Conservation (phyloP, 2,329 filamentous ascomycete genomes). For the Alternaria sp. region DNA sequence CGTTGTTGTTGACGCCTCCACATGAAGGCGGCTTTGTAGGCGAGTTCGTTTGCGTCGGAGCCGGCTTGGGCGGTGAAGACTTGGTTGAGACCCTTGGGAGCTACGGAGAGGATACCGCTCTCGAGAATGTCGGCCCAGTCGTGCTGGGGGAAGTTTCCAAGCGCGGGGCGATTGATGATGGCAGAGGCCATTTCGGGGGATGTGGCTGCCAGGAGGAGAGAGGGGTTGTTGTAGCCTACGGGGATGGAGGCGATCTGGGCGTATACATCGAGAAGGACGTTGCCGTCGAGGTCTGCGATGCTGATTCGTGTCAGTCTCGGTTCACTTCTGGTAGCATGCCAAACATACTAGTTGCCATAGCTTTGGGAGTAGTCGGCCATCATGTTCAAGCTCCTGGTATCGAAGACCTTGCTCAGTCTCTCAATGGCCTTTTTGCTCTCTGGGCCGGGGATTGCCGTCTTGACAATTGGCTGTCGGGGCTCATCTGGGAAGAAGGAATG, state of each 20-base stretch:
- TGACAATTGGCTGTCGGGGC: slow-evolving; percentile 62
- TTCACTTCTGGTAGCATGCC: neutral
- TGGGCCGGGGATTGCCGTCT: slow-evolving; percentile 76
- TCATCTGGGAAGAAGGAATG: slow-evolving; percentile 67
- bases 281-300: slow-evolving; percentile 75
- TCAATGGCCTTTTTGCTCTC: slow-evolving; percentile 73
- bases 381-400: slow-evolving; percentile 81
- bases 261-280: slow-evolving; percentile 77
- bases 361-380: slow-evolving; percentile 51
- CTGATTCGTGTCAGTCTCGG: slow-evolving; percentile 26
- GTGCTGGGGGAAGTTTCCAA: slow-evolving; percentile 88
- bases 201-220: slow-evolving; percentile 72
- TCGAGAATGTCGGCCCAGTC: slow-evolving; percentile 84
- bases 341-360: slow-evolving; percentile 73
- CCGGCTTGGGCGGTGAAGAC: slow-evolving; percentile 91
- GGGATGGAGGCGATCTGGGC: slow-evolving; percentile 94
- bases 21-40: slow-evolving; percentile 97
- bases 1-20: slow-evolving; percentile 83
- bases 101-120: slow-evolving; percentile 80
- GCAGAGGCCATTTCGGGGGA: slow-evolving; percentile 81
- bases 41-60: slow-evolving; percentile 92
- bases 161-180: slow-evolving; percentile 86
- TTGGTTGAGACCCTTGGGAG: slow-evolving; percentile 83
- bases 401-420: slow-evolving; percentile 80
- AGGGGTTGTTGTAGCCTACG: slow-evolving; percentile 89